Evolutionary conservation across 495 filamentous ascomycete species (phyloP), one percentile per base, ranked within the genome.

Genomic region (Pseudoneurospora amorphoporcata): DNA sequence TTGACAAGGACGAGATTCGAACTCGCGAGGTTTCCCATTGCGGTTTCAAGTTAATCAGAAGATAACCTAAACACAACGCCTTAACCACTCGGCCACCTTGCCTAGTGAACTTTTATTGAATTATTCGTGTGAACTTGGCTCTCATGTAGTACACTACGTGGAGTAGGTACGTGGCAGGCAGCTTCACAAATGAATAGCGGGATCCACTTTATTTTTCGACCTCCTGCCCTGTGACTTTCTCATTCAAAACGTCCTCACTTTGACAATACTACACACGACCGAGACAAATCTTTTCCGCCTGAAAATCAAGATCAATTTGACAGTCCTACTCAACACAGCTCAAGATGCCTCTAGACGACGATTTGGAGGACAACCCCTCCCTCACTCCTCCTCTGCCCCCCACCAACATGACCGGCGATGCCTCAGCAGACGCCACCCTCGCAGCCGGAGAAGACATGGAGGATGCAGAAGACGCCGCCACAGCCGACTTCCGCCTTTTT

Each of bases 401-500:
- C 47, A 23, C 42, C 69, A 61, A 39, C 74, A 0, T 68, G 8
- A 8, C 75, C 8, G 35, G 71, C 16, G 65, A 40, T n/a, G n/a
- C 72, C 7, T 69, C 35, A 37, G 23, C 23, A 23, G 23, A 23
- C 23, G 23, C 23, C 23, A 23, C 23, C 23, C 23, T 23, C 23
- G 23, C 23, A 23, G 23, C 23, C 23, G 75, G 76, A 4, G 80
- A 79, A 10, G 76, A 84, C 41, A 76, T 83, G 4, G 90, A 96
- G 53, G 90, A 89, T 38, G 94, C 97, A 75, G 94, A 95, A 80
- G 88, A 72, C 37, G 73, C 71, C 0, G 61, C 75, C 37, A 32
- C 90, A 4, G 94, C 94, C 78, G 95, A 98, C 82, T 97, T 94
- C 77, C 92, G 91, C 73, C 89, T 93, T 73, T 86, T 97, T 65